These are phyloP conservation scores for Elongisporangium senticosum DNA, from an alignment of 352 stramenopile species.

Conservation along the genomic window DNA sequence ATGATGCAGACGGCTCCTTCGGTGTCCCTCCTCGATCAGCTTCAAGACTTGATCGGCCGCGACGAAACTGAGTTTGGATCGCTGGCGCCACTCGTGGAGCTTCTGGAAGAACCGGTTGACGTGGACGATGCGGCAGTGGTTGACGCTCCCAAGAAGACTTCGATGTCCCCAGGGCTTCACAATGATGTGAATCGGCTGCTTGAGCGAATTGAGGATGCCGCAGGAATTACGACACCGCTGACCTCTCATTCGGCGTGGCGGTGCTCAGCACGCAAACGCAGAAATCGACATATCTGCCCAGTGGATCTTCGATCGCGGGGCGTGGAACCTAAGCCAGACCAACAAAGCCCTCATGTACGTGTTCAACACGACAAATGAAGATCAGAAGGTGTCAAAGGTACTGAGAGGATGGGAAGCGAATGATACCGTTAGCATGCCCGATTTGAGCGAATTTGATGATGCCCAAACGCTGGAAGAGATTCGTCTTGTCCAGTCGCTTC, in stretches of 20 bases:
- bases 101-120: conserved; percentile 6
- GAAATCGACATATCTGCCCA: conserved; percentile 7
- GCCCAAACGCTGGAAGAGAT: no score
- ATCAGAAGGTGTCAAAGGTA: conserved; percentile 17
- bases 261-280: conserved; percentile 16
- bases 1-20: conserved; percentile 11
- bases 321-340: conserved; percentile 16
- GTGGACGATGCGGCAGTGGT: neutral
- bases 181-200: conserved; percentile 15
- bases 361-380: conserved; percentile 24
- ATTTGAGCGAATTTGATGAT: no score
- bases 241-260: conserved; percentile 18
- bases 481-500: no score
- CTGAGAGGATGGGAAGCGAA: conserved; percentile 13
- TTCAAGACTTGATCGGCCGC: conserved; percentile 3
- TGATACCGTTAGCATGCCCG: neutral
- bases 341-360: conserved; percentile 26
- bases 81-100: neutral
- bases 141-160: neutral
- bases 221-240: conserved; percentile 5
- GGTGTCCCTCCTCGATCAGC: conserved; percentile 1
- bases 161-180: conserved; percentile 3
- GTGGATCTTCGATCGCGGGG: conserved; percentile 24
- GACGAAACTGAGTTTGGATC: neutral
- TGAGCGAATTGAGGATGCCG: neutral